phyloP scores from a whole-genome alignment of 345 rosid species.

The Rhizophora mangle region DNA sequence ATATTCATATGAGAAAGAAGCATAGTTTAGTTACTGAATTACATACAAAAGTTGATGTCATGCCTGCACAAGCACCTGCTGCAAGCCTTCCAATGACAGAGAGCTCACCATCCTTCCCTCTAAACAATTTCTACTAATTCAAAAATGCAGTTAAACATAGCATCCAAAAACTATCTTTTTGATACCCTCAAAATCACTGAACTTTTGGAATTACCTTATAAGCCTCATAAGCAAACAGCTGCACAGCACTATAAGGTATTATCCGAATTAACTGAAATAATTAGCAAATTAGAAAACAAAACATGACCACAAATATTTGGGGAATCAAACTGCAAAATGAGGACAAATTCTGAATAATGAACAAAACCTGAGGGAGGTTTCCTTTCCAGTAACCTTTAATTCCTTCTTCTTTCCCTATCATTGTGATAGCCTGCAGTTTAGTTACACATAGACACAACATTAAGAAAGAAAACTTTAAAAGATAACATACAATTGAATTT shows the following conservation, averaged over 20 bases:
- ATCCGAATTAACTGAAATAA: constrained; percentile 74
- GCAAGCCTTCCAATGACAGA: constrained; percentile 89
- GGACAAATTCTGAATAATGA: constrained; percentile 1
- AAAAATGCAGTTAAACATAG: constrained; percentile 20
- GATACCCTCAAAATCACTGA: neutral
- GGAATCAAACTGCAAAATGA: neutral
- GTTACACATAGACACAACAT: constrained; percentile 8
- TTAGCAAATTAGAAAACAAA: constrained; percentile 18
- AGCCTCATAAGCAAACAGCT: constrained; percentile 89
- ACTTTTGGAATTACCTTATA: constrained; percentile 56
- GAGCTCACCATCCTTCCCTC: constrained; percentile 71
- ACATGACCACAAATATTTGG: neutral
- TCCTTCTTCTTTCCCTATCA: constrained; percentile 90
- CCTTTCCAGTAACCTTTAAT: constrained; percentile 99
- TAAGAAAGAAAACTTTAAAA: neutral
- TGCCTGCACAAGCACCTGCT: constrained; percentile 99
- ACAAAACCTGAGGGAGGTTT: constrained; percentile 86
- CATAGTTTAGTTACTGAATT: neutral
- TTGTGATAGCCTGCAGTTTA: constrained; percentile 57
- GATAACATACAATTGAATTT: neutral
- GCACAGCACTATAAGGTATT: constrained; percentile 91
- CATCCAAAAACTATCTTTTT: neutral
- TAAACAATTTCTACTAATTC: constrained; percentile 68
- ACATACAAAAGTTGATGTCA: constrained; percentile 97
- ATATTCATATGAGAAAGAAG: no score